A percentile compares a stretch with the other conserved stretches of the same genome.
Conservation (phyloP, 495 filamentous ascomycete species). For the Cercophora newfieldiana region DNA sequence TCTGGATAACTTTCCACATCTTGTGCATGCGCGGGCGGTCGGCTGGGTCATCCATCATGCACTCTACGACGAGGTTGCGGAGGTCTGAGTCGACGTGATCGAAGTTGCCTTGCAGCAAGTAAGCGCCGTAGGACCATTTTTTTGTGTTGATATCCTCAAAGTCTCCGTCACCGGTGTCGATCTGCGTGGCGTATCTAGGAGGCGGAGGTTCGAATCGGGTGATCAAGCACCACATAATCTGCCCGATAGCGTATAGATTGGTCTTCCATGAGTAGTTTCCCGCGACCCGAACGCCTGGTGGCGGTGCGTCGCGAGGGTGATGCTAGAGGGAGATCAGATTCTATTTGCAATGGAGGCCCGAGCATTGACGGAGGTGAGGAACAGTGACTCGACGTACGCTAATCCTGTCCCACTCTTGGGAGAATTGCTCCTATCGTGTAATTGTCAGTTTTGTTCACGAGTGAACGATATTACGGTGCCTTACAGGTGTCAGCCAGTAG, state of each 20-base stretch:
- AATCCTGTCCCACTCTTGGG: not conserved
- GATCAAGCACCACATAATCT: not conserved
- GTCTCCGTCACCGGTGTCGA: not conserved
- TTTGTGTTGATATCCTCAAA: not conserved
- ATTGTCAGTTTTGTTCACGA: not conserved
- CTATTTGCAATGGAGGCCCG: not conserved
- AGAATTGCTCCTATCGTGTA: not conserved
- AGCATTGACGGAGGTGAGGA: too few relatives aligned
- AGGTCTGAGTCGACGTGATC: not conserved
- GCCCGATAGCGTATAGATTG: not conserved
- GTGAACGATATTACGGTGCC: not conserved
- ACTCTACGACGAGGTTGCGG: not conserved
- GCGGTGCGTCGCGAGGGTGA: not conserved
- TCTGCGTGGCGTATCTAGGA: not conserved
- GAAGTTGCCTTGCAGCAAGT: not conserved
- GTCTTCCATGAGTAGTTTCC: slow-evolving; percentile 1
- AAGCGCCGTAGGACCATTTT: not conserved
- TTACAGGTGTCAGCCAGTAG: not conserved
- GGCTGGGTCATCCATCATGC: not conserved
- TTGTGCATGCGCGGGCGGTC: not conserved
- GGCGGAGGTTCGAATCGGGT: not conserved
- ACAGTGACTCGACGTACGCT: not conserved
- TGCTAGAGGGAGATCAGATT: not conserved
- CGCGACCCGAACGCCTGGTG: not conserved
- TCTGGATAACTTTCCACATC: not conserved